Evolutionary conservation across 495 filamentous ascomycete genomes (phyloP).

Genomic region (Rhypophila decipiens): DNA sequence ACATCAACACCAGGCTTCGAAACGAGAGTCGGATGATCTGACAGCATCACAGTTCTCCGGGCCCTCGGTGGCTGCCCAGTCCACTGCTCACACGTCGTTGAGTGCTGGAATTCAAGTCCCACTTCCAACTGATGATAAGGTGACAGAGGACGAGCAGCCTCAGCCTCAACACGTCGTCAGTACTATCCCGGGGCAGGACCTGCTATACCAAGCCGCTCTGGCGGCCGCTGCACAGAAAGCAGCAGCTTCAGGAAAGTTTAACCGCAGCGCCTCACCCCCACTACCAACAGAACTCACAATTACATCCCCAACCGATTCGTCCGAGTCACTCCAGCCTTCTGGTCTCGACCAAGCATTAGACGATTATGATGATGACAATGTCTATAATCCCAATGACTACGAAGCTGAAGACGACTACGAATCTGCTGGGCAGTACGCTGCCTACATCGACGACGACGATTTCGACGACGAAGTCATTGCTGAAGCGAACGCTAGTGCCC

Average conservation of each 20-base stretch:
- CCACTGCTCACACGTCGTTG: constrained; percentile 31
- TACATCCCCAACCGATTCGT: constrained; percentile 37
- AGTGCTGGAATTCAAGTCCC: constrained; percentile 22
- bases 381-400: constrained; percentile 34
- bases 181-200: constrained; percentile 41
- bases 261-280: constrained; percentile 50
- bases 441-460: constrained; percentile 41
- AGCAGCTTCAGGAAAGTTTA: constrained; percentile 62
- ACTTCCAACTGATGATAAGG: constrained; percentile 4
- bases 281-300: constrained; percentile 41
- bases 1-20: constrained; percentile 20
- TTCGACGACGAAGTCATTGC: constrained; percentile 89
- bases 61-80: constrained; percentile 34
- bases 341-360: constrained; percentile 24
- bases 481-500: constrained; percentile 85
- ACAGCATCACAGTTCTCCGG: constrained; percentile 28
- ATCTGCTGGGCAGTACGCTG: constrained; percentile 22
- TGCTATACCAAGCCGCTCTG: constrained; percentile 74
- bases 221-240: constrained; percentile 71
- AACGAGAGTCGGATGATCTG: constrained; percentile 28
- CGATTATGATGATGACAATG: constrained; percentile 38
- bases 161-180: constrained; percentile 9
- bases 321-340: constrained; percentile 17
- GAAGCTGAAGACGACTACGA: constrained; percentile 36
- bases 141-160: constrained; percentile 15